A percentile compares a stretch with the other conserved stretches of the same genome.
Evolutionary conservation across 352 stramenopile genomes (phyloP).

Genomic region (Pythium insidiosum): DNA sequence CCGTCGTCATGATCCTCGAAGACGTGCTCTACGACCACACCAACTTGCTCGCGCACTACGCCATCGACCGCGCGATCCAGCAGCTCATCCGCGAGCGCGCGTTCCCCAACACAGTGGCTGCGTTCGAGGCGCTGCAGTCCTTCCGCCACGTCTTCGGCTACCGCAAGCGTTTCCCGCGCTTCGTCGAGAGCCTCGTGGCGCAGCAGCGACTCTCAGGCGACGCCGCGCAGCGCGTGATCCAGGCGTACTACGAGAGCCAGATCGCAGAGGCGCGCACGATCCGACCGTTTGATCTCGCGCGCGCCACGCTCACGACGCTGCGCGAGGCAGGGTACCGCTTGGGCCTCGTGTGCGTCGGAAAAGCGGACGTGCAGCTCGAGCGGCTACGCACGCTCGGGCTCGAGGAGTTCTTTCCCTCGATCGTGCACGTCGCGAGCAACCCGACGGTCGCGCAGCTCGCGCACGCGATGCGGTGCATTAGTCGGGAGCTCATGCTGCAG

Average conservation of each 20-base stretch:
- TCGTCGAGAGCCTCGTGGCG: slow-evolving; percentile 66
- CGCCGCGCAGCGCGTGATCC: slow-evolving; percentile 51
- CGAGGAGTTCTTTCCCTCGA: slow-evolving; percentile 51
- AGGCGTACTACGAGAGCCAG: slow-evolving; percentile 74
- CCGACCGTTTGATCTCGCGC: slow-evolving; percentile 42
- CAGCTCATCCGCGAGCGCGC: slow-evolving; percentile 61
- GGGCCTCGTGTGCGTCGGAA: slow-evolving; percentile 68
- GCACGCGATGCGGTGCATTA: slow-evolving; percentile 68
- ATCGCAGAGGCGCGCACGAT: slow-evolving; percentile 63
- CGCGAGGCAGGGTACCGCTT: slow-evolving; percentile 45
- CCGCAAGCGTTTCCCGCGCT: slow-evolving; percentile 77
- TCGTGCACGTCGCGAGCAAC: slow-evolving; percentile 62
- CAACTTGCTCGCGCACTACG: slow-evolving; percentile 67
- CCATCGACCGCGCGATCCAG: slow-evolving; percentile 66
- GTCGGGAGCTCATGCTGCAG: slow-evolving; percentile 45
- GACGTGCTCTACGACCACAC: slow-evolving; percentile 85
- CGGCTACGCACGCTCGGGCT: slow-evolving; percentile 60
- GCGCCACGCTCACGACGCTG: slow-evolving; percentile 46
- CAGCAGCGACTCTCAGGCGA: slow-evolving; percentile 30
- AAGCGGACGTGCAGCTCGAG: slow-evolving; percentile 64
- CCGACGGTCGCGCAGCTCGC: slow-evolving; percentile 50
- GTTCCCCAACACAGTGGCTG: slow-evolving; percentile 55
- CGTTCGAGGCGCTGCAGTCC: slow-evolving; percentile 64
- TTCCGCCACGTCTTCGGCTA: slow-evolving; percentile 81
- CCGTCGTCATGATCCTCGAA: slow-evolving; percentile 79